Percentiles rank a stretch among this genome's conserved stretches.
These are phyloP conservation scores for Phialocephala sp. DNA, from an alignment of 2,329 filamentous ascomycete genomes.

Conservation along the genomic window DNA sequence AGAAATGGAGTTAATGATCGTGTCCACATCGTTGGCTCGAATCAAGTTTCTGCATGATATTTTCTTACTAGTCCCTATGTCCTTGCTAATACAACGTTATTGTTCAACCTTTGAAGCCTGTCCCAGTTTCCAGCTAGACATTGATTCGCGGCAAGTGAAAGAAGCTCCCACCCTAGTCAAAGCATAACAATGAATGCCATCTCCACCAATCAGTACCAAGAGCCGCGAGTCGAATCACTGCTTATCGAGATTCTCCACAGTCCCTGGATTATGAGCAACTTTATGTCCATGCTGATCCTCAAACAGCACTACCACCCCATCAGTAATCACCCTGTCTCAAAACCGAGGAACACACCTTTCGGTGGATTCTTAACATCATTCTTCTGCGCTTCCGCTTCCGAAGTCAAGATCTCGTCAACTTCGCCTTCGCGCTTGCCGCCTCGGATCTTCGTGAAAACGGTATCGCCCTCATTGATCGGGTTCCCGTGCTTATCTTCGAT, in stretches of 20 bases:
- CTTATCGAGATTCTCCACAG: conserved; percentile 42
- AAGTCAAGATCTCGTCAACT: conserved; percentile 47
- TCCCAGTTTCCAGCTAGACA: no score
- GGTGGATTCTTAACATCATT: conserved; percentile 49
- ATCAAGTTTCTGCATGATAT: no score
- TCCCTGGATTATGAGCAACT: conserved; percentile 48
- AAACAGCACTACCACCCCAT: conserved; percentile 43
- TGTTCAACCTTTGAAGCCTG: no score
- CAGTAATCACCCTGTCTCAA: neutral
- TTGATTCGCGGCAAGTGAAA: no score
- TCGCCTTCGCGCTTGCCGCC: conserved; percentile 49
- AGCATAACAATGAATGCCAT: no score
- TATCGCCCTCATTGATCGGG: conserved; percentile 47
- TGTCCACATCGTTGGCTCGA: no score
- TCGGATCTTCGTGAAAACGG: conserved; percentile 48
- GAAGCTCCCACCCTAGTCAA: no score
- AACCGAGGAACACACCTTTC: conserved; percentile 43
- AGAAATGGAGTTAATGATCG: no score
- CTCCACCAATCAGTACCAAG: no score
- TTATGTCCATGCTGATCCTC: conserved; percentile 48
- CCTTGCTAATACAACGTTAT: no score
- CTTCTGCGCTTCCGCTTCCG: conserved; percentile 42
- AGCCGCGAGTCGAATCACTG: no score
- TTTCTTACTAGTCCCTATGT: no score
- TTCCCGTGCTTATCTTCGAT: conserved; percentile 46